phyloP scores from a whole-genome alignment of 2,329 filamentous ascomycete genomes.

The Epicoccum nigrum region DNA sequence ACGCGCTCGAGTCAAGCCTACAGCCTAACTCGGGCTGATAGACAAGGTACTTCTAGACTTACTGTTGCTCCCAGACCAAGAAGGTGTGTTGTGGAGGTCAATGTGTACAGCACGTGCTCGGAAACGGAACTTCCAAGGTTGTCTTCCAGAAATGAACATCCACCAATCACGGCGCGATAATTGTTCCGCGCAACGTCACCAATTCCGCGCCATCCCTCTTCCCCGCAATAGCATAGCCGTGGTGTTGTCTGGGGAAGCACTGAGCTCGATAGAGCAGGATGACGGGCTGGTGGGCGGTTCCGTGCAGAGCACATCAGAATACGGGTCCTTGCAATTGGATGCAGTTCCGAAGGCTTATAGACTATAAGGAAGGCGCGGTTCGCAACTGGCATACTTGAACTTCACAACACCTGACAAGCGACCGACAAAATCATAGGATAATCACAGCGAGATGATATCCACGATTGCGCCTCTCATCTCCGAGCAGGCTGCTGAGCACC shows the following conservation, averaged over 20 bases:
- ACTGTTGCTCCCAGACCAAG: no score
- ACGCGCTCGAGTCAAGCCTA: conserved; percentile 8
- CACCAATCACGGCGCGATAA: no score
- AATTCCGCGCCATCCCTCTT: conserved; percentile 25
- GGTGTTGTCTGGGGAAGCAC: neutral
- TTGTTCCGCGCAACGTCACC: conserved; percentile 20
- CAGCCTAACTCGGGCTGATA: conserved; percentile 15
- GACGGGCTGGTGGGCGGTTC: neutral
- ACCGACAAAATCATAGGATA: neutral
- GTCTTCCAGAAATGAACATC: no score
- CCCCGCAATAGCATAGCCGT: conserved; percentile 21
- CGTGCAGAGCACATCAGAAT: neutral
- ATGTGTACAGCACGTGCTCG: no score
- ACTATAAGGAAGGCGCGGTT: conserved; percentile 9
- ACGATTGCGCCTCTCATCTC: conserved; percentile 33
- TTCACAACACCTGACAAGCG: neutral
- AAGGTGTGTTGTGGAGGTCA: no score
- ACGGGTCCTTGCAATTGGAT: neutral
- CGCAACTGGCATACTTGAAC: neutral
- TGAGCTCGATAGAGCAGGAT: neutral
- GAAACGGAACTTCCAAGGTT: no score
- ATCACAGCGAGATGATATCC: conserved; percentile 33
- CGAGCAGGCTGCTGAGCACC: conserved; percentile 29
- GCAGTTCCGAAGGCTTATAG: conserved; percentile 1
- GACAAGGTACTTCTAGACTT: no score